Percentiles rank a stretch among this genome's conserved stretches.
Evolutionary conservation across 2,329 filamentous ascomycete species (phyloP).

Genomic region (Achaetomium macrosporum): DNA sequence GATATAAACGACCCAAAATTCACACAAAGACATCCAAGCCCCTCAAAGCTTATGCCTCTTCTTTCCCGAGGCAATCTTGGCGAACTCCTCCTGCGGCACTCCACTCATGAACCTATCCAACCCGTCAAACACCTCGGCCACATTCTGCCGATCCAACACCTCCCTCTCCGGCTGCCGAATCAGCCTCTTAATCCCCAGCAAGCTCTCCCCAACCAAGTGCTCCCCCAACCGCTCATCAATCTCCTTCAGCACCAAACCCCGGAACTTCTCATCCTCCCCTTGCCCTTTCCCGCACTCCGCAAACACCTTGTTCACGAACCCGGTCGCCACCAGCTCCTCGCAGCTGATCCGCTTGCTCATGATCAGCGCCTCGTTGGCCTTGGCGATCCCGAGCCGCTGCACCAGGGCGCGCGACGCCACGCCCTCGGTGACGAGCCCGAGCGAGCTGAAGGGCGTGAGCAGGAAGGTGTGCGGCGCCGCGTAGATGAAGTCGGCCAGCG

Average conservation of each 20-base stretch:
- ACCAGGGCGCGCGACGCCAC: constrained; percentile 75
- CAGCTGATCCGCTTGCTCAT: constrained; percentile 75
- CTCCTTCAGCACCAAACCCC: constrained; percentile 66
- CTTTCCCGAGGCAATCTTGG: constrained; percentile 75
- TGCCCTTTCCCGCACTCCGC: constrained; percentile 44
- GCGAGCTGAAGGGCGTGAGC: constrained; percentile 82
- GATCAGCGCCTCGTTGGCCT: constrained; percentile 88
- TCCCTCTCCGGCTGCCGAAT: constrained; percentile 70
- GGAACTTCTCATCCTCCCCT: constrained; percentile 60
- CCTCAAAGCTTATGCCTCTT: constrained; percentile 87
- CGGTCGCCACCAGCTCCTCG: constrained; percentile 66
- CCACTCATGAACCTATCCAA: constrained; percentile 74
- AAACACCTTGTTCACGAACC: constrained; percentile 85
- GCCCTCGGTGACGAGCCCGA: constrained; percentile 87
- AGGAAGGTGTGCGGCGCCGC: constrained; percentile 74
- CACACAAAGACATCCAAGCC: not conserved
- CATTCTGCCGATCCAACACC: constrained; percentile 67
- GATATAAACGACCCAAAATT: constrained; percentile 27
- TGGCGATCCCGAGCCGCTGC: constrained; percentile 68
- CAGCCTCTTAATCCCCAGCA: constrained; percentile 79
- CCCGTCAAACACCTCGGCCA: constrained; percentile 79
- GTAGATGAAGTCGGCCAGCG: constrained; percentile 90
- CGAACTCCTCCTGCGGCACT: constrained; percentile 82
- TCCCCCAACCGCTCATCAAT: constrained; percentile 73
- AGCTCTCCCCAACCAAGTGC: constrained; percentile 72